Percentiles rank a stretch among this genome's conserved stretches.
These are phyloP conservation scores for Hericium alpestre DNA, from an alignment of 768 basidiomycete species.

Conservation along the genomic window DNA sequence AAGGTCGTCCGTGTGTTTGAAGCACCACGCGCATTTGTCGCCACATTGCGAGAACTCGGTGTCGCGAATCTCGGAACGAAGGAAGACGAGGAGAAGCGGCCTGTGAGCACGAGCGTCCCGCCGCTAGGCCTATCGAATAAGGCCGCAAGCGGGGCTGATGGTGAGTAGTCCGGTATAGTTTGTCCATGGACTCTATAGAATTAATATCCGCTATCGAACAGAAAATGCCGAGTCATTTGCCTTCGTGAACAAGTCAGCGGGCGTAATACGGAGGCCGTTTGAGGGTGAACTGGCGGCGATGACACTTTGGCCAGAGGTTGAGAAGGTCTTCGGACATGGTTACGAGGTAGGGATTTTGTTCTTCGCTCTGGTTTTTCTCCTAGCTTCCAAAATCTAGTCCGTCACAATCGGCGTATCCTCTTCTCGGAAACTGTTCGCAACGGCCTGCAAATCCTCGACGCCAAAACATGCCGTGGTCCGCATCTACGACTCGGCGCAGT, in stretches of 20 bases:
- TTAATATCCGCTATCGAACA: not conserved
- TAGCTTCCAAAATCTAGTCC: conserved; percentile 35
- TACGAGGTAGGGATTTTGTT: conserved; percentile 63
- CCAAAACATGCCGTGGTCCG: conserved; percentile 86
- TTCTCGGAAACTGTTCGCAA: conserved; percentile 62
- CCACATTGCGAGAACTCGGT: conserved; percentile 41
- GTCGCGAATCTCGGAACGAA: conserved; percentile 37
- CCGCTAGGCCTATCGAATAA: conserved; percentile 94
- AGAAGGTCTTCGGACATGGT: conserved; percentile 96
- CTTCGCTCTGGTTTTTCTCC: not conserved
- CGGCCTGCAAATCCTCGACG: conserved; percentile 82
- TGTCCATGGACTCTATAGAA: too few relatives aligned
- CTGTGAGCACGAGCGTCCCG: conserved; percentile 79
- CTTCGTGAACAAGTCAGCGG: not conserved
- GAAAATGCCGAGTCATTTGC: not conserved
- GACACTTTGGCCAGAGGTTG: conserved; percentile 93
- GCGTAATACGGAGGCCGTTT: conserved; percentile 44
- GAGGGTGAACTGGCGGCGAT: conserved; percentile 82
- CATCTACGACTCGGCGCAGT: conserved; percentile 63
- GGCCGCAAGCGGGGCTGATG: conserved; percentile 61
- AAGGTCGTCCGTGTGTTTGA: conserved; percentile 93
- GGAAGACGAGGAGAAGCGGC: conserved; percentile 49
- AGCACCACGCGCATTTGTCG: conserved; percentile 74
- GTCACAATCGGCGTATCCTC: conserved; percentile 73
- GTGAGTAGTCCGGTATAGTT: not conserved